Conservation (phyloP, 345 rosid species). For the Atalantia buxifolia region DNA sequence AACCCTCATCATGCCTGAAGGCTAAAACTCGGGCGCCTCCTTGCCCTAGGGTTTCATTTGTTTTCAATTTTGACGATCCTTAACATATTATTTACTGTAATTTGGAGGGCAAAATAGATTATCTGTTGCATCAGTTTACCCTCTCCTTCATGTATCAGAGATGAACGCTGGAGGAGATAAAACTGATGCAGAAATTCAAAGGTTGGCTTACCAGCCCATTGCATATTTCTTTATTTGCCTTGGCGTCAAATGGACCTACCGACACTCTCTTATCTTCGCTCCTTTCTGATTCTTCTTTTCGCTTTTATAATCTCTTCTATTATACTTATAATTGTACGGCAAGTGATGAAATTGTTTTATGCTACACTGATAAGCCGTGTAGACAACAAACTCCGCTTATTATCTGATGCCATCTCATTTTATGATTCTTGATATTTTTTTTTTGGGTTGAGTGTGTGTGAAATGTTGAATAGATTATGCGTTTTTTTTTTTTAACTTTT, state of each 20-base stretch:
- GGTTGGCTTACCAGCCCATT: constrained; percentile 69
- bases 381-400: constrained; percentile 47
- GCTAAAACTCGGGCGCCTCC: background rate
- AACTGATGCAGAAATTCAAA: constrained; percentile 46
- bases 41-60: background rate
- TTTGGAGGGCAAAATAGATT: background rate
- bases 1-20: background rate
- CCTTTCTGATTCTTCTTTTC: too few relatives aligned
- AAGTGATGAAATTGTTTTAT: constrained; percentile 46
- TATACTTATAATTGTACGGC: constrained; percentile 17
- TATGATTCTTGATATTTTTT: background rate
- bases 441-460: background rate
- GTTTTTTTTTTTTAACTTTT: background rate
- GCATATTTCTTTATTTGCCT: constrained; percentile 31
- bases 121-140: constrained; percentile 46
- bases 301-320: too few relatives aligned
- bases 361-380: constrained; percentile 46
- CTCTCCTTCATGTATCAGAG: constrained; percentile 26
- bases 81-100: too few relatives aligned
- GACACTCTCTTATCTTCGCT: constrained; percentile 12
- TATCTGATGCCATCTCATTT: constrained; percentile 43
- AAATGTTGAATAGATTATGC: background rate
- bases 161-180: constrained; percentile 36
- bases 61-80: background rate
- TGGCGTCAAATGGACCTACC: constrained; percentile 62